Base-by-base conservation (phyloP, 176 grass and related monocot genomes). In the bread wheat (Triticum aestivum) region DNA sequence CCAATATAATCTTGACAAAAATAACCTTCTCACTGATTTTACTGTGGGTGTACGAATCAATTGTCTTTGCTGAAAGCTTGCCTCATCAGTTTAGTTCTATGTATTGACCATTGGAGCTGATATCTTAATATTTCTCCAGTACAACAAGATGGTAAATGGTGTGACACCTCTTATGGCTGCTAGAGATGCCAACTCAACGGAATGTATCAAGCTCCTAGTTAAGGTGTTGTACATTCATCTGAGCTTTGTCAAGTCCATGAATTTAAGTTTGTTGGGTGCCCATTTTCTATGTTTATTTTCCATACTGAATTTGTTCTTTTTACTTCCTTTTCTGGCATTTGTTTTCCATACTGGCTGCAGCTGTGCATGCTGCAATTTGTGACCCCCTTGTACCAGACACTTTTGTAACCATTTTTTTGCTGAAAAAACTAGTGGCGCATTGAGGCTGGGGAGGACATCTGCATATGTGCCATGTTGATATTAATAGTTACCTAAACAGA, bases 131-230 rank as follows among this genome's bases (percentile, higher is more conserved):
- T 52, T 77, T 65, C 20, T 75, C 42, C 58, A 85, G 83, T 85
- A 38, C 61, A 85, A 85, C 72, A 85, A 85, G 83, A 85, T 64
- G 5, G 72, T 65, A 76, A 17, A 23, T 76, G 82, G 82, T 49
- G 12, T 65, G 72, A 85, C 83, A 38, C 83, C 83, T 64, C 58
- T 85, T 61, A 66, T 76, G n/a, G 41, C 42, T 65, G 83, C 83
- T 37, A 66, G 34, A 66, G 23, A 49, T 35, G 41, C 20, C 34
- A 42, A 8, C 62, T 85, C 83, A 77, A 1, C 51, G 4, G n/a
- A 85, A 85, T 85, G 83, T 85, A 74, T 77, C 41, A 65, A 77
- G 61, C 73, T 77, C 59, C 73, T 85, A 30, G 2, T 77, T 77
- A 44, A 85, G 72, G 83, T 85, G 77, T 32, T 84, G 18, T 67